Base-by-base conservation (phyloP, 2,329 filamentous ascomycete genomes). In the Trichoderma atrobrunneum region DNA sequence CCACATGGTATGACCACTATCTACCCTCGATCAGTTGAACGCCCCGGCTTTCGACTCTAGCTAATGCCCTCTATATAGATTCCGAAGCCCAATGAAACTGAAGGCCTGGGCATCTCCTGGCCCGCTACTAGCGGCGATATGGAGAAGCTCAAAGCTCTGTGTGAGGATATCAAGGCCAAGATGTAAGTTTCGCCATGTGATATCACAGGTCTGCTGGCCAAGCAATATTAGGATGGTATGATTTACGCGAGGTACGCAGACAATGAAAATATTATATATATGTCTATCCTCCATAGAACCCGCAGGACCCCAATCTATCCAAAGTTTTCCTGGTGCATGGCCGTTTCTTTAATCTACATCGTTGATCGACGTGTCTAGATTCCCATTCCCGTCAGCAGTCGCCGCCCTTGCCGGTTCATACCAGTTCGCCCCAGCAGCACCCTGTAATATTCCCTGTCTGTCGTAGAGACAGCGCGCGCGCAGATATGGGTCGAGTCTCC, bases 391-490 rank as follows among this genome's bases (percentile, higher is more conserved):
- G 11, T 16, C 28, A 57, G 34, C 34, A 26, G 43, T n/a, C 28
- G 43, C 62, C 26, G 62, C 7, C 39, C 24, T 54, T 26, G 57
- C n/a, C 18, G 56, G 21, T 28, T 59, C 57, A 34, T 73, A 73
- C 72, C 72, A 73, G 10, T 93, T 84, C 57, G 95, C 82, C 78
- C 87, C 87, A 1, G 94, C 95, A 12, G 85, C 89, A 1, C 85
- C 82, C 73, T 88, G 84, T 60, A 98, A 86, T 73, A 96, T 84
- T 1, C 94, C 93, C 14, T 87, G 87, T 73, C 96, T 89, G 80
- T 99, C 96, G 77, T 97, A 98, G 73, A 93, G 82, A n/a, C 91
- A 92, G 77, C 91, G 87, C 14, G 95, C 93, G 51, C 96, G 87
- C 34, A 98, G 80, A 80, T 95, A 97, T 0, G 94, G 94, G 82